Evolutionary conservation across 2,329 filamentous ascomycete genomes (phyloP), one percentile per base, ranked within the genome.

Genomic region (Cadophora gregata): DNA sequence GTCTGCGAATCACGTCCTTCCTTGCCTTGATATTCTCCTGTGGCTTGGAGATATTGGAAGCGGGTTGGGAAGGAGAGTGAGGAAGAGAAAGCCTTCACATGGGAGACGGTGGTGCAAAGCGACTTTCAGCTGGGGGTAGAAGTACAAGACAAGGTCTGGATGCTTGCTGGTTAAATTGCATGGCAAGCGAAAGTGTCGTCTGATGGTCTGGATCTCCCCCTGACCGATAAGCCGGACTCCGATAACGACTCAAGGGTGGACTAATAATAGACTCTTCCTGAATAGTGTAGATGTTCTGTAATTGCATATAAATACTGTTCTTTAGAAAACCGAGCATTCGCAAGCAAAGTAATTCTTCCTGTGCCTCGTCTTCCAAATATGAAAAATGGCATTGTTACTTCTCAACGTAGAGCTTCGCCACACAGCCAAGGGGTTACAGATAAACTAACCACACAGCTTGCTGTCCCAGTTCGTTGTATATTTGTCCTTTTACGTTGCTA

Each of bases 161-260:
- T 38, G 55, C 55, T 50, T n/a, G 59, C 16, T 36, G 27, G 29
- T 33, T 50, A 51, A 50, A 50, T 62, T 50, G 59, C 42, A 51
- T 25, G 27, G 21, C 55, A 58, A 58, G 31, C 33, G 55, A 38
- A 12, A 42, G 55, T 29, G n/a, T 58, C 50, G 55, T 38, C 33
- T 25, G 33, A 38, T 33, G 53, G 51, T 24, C 53, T 33, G 53
- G 53, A 21, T 36, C 36, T 51, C 27, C 42, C 59, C 59, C 45
- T 42, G 38, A 50, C 59, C 25, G 45, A 25, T 25, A 38, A 36
- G 45, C 29, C 36, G 24, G 25, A 31, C 10, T 59, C 33, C 38
- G 56, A 59, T 59, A 59, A 59, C 36, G 12, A 38, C 31, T 58
- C 55, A 58, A 33, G 55, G 55, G 55, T 58, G 10, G 33, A 47